Conservation (phyloP, 2,329 filamentous ascomycete genomes). For the Fusarium sp. region DNA sequence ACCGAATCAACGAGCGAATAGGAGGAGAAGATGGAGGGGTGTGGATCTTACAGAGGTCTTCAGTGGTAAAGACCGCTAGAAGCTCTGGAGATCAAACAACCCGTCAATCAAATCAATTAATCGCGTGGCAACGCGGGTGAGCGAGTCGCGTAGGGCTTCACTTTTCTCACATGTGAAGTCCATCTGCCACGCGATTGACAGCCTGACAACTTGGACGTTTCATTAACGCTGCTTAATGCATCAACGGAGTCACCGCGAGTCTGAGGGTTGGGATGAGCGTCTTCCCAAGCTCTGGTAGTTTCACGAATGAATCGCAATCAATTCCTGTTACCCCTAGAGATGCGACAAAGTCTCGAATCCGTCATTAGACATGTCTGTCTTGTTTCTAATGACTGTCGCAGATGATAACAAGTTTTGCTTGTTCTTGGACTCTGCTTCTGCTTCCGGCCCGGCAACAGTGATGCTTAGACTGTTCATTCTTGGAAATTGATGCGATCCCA, state of each 20-base stretch:
- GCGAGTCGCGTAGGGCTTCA: conserved; percentile 26
- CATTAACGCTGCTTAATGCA: conserved; percentile 11
- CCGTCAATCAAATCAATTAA: neutral
- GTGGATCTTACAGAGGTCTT: neutral
- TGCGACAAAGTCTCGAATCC: neutral
- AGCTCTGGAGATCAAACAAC: neutral
- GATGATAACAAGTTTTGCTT: conserved; percentile 6
- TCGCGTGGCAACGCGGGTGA: conserved; percentile 13
- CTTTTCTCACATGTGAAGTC: neutral
- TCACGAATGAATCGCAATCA: conserved; percentile 13
- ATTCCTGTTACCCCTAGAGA: conserved; percentile 1
- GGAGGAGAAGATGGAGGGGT: conserved; percentile 5
- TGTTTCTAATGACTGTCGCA: conserved; percentile 12
- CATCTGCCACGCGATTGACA: conserved; percentile 37
- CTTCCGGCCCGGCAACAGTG: conserved; percentile 14
- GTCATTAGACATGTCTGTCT: conserved; percentile 16
- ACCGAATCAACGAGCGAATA: neutral
- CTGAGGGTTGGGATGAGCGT: conserved; percentile 3
- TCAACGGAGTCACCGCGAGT: conserved; percentile 24
- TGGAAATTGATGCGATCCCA: neutral
- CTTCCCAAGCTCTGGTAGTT: conserved; percentile 4
- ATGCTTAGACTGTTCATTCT: conserved; percentile 13
- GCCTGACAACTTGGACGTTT: conserved; percentile 32
- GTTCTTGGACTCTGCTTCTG: conserved; percentile 9
- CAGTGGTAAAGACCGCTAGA: neutral